Base-by-base conservation (phyloP, 352 stramenopile species). In the Phytopythium aichiense region DNA sequence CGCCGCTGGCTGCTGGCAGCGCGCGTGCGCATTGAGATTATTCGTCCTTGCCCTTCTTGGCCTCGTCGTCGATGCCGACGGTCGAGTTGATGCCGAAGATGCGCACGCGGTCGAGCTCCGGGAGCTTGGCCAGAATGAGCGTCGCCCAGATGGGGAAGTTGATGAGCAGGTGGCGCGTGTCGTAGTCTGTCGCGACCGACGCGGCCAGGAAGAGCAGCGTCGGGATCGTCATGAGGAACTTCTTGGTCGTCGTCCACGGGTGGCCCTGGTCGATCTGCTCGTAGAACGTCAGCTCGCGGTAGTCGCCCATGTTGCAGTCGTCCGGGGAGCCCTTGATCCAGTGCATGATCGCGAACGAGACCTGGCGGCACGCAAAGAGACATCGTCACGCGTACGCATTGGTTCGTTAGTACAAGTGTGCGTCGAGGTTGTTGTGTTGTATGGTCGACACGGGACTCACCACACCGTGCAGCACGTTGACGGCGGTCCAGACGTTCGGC, bases 51-150 rank as follows among this genome's bases (percentile, higher is more conserved):
- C 72, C 68, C 52, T 69, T 66, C 60, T 78, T 76, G 30, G 13
- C 45, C 33, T 86, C 67, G 49, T 98, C 94, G 76, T 98, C 94
- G 72, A 98, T 98, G 56, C 95, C 95, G 38, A 96, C 88, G 23
- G 95, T 98, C 51, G 85, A 90, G 77, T 98, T 98, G 73, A 98
- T 98, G 45, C 95, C 95, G 60, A 98, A 96, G 70, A 98, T 91
- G 58, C 95, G 86, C 55, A 98, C 95, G 58, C 94, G 92, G 69
- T 98, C 93, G 64, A 98, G 93, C 63, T 92, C 87, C 7, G 90
- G 91, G 49, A 98, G 67, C 73, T 98, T 98, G 53, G 89, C 90
- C 49, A 98, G 65, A 50, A 98, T 94, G 31, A 95, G 76, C 57
- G 96, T 84, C 7, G 73, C 73, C 91, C 92, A 98, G 58, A 98